Evolutionary conservation across 139 green algal genomes (phyloP).

Genomic region (Chlorella ohadii): DNA sequence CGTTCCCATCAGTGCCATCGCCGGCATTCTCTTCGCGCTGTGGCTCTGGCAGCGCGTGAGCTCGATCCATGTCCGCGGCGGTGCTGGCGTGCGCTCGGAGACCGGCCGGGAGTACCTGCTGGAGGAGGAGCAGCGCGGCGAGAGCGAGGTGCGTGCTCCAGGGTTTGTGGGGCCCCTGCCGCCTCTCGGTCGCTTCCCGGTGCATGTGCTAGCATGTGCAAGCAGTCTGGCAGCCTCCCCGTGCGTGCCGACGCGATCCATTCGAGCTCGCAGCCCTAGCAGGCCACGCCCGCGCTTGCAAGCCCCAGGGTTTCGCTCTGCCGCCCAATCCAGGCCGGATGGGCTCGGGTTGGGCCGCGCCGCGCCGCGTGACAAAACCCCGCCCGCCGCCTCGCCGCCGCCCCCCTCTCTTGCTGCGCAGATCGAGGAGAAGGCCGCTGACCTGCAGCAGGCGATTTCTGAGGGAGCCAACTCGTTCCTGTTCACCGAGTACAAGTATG

Average conservation of each 20-base stretch:
- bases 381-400: not conserved
- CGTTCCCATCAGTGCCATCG: not conserved
- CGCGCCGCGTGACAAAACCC: not conserved
- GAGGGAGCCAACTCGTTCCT: slow-evolving; percentile 95
- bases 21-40: slow-evolving; percentile 70
- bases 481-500: slow-evolving; percentile 95
- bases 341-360: not conserved
- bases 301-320: too few relatives aligned
- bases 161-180: not conserved
- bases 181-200: too few relatives aligned
- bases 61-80: slow-evolving; percentile 56
- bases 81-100: slow-evolving; percentile 47
- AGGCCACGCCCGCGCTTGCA: too few relatives aligned
- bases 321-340: too few relatives aligned
- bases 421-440: slow-evolving; percentile 86
- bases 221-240: too few relatives aligned
- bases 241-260: too few relatives aligned
- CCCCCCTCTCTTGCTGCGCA: slow-evolving; percentile 31
- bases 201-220: not conserved
- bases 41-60: slow-evolving; percentile 78
- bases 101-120: slow-evolving; percentile 86
- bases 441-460: slow-evolving; percentile 92
- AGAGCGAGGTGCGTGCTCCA: slow-evolving; percentile 55
- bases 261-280: too few relatives aligned
- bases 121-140: slow-evolving; percentile 77